A percentile compares a stretch with the other conserved stretches of the same genome.
These are phyloP conservation scores for Lanmaoa pseudosensibilis DNA, from an alignment of 768 basidiomycete species.

Conservation along the genomic window DNA sequence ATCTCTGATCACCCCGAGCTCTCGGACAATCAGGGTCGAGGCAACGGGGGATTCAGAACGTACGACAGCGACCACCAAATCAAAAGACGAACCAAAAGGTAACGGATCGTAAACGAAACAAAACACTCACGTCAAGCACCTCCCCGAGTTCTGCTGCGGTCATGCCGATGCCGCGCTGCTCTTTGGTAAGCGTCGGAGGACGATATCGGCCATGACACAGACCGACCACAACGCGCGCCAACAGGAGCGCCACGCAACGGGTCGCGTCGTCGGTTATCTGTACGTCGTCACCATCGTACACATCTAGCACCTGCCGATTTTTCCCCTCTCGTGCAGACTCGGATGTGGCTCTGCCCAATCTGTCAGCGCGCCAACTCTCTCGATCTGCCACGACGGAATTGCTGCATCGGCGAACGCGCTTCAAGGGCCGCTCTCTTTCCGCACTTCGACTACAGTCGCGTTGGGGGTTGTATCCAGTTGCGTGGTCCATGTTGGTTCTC, in stretches of 20 bases:
- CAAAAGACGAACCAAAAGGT: not conserved
- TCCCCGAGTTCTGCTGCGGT: conserved; percentile 34
- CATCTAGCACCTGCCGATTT: not conserved
- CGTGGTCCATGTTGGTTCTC: not conserved
- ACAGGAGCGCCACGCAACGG: conserved; percentile 16
- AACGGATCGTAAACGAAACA: not conserved
- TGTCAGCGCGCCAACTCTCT: conserved; percentile 2
- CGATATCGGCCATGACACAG: conserved; percentile 27
- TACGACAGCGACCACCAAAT: not conserved
- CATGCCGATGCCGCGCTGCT: conserved; percentile 18
- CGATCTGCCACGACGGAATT: conserved; percentile 13
- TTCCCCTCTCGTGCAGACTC: conserved; percentile 2
- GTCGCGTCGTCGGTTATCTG: not conserved
- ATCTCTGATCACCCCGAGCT: conserved; percentile 5
- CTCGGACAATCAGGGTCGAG: conserved; percentile 19
- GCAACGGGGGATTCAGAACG: conserved; percentile 7
- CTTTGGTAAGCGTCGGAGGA: conserved; percentile 1
- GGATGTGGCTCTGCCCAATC: conserved; percentile 16
- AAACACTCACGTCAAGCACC: conserved; percentile 33
- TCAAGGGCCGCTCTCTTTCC: conserved; percentile 31
- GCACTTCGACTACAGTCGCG: conserved; percentile 18
- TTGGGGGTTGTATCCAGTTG: not conserved
- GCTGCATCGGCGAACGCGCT: conserved; percentile 26
- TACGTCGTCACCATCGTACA: conserved; percentile 1
- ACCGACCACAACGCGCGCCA: conserved; percentile 24